Evolutionary conservation across 192 early-diverging fungal genomes (phyloP).

Genomic region (Pecoramyces ruminantium): DNA sequence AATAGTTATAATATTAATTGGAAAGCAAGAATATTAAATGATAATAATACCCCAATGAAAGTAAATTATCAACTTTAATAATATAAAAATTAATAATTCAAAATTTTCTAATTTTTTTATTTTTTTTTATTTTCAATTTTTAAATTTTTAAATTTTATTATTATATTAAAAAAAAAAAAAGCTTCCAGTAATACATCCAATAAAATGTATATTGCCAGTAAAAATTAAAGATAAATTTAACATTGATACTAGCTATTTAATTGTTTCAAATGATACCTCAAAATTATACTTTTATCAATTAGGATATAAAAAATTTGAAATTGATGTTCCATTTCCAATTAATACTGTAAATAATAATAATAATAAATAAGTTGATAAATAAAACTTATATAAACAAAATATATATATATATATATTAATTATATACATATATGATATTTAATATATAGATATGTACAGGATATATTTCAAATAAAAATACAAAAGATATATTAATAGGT

Average conservation of each 20-base stretch:
- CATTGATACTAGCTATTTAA: background rate
- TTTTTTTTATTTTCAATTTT: too few species aligned
- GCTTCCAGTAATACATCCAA: background rate
- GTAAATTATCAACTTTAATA: background rate
- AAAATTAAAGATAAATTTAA: background rate
- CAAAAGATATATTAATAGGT: background rate
- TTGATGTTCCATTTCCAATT: background rate
- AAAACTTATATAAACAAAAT: too few species aligned
- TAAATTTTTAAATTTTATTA: too few species aligned
- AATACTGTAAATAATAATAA: background rate
- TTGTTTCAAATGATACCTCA: background rate
- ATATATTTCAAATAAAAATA: background rate
- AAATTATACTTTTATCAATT: background rate
- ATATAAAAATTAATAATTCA: too few species aligned
- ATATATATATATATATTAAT: too few species aligned
- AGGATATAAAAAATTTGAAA: background rate
- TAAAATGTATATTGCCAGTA: background rate
- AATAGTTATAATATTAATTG: background rate
- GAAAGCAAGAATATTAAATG: background rate
- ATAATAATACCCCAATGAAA: background rate
- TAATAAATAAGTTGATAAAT: too few species aligned
- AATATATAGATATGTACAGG: background rate
- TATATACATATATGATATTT: too few species aligned
- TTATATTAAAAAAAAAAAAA: too few species aligned
- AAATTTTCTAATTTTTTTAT: too few species aligned